Conservation (phyloP, 1,139 yeast genomes). For the Yamadazyma sp. region DNA sequence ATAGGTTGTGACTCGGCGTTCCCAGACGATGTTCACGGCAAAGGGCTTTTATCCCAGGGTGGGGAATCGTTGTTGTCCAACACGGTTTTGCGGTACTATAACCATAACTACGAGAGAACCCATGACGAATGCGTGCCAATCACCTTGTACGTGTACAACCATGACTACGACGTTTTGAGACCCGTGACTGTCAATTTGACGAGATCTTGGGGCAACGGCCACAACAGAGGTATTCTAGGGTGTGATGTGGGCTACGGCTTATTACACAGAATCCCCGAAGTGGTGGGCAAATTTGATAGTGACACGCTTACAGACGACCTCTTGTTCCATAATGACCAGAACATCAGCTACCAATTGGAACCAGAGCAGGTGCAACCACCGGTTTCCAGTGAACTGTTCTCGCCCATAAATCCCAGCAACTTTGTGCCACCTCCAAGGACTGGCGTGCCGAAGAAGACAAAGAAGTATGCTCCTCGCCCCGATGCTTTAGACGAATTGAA, state of each 20-base stretch:
- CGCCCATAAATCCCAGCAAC: constrained; percentile 7
- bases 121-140: constrained; percentile 38
- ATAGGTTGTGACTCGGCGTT: constrained; percentile 74
- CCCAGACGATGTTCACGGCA: constrained; percentile 47
- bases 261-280: constrained; percentile 79
- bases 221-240: constrained; percentile 76
- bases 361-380: constrained; percentile 17
- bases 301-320: constrained; percentile 37
- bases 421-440: constrained; percentile 20
- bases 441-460: constrained; percentile 24
- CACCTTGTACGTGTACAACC: constrained; percentile 80
- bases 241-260: constrained; percentile 95
- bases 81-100: constrained; percentile 58
- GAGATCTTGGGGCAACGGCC: constrained; percentile 46
- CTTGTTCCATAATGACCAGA: constrained; percentile 31
- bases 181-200: constrained; percentile 73
- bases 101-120: constrained; percentile 42
- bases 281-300: constrained; percentile 48
- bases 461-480: constrained; percentile 25
- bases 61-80: constrained; percentile 80
- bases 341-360: constrained; percentile 14
- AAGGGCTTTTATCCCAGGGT: constrained; percentile 68
- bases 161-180: constrained; percentile 78
- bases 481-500: constrained; percentile 29
- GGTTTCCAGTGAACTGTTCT: constrained; percentile 6